Percentiles rank a stretch among this genome's conserved stretches.
Conservation (phyloP, 805 yeast species). For the Debaryomyces castellii region DNA sequence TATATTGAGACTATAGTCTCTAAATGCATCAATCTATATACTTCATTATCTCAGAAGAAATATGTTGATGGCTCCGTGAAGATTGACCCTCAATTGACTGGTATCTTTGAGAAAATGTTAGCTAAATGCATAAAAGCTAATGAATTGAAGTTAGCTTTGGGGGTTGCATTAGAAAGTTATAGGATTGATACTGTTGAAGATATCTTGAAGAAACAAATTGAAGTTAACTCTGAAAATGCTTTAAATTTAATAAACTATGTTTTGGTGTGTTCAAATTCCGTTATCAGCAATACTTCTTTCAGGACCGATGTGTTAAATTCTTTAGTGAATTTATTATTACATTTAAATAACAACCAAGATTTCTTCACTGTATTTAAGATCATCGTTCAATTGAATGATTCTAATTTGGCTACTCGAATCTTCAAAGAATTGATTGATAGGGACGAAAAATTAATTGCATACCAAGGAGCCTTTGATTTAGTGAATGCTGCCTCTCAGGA, state of each 20-base stretch:
- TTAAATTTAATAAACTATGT: slow-evolving; percentile 68
- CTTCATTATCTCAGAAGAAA: slow-evolving; percentile 55
- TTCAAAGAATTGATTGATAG: slow-evolving; percentile 62
- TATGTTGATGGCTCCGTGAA: slow-evolving; percentile 20
- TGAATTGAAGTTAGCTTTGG: slow-evolving; percentile 80
- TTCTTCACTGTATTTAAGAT: slow-evolving; percentile 82
- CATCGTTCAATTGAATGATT: slow-evolving; percentile 83
- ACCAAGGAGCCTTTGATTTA: slow-evolving; percentile 93
- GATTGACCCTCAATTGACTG: slow-evolving; percentile 62
- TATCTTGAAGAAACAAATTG: slow-evolving; percentile 46
- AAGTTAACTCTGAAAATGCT: slow-evolving; percentile 49
- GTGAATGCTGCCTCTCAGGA: slow-evolving; percentile 92
- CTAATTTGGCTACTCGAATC: slow-evolving; percentile 62
- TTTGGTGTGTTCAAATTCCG: slow-evolving; percentile 67
- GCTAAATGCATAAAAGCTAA: slow-evolving; percentile 68
- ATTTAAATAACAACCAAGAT: slow-evolving; percentile 60
- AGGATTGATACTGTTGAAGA: slow-evolving; percentile 76
- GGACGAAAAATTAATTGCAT: slow-evolving; percentile 59
- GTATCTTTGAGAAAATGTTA: slow-evolving; percentile 84
- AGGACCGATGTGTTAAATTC: slow-evolving; percentile 62
- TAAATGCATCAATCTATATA: slow-evolving; percentile 85
- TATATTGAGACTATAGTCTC: slow-evolving; percentile 92
- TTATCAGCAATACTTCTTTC: slow-evolving; percentile 63
- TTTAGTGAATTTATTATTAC: slow-evolving; percentile 59
- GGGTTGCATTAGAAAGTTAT: slow-evolving; percentile 85